These are phyloP conservation scores for Wickerhamomyces tratensis DNA, from an alignment of 805 yeast genomes.

Conservation along the genomic window DNA sequence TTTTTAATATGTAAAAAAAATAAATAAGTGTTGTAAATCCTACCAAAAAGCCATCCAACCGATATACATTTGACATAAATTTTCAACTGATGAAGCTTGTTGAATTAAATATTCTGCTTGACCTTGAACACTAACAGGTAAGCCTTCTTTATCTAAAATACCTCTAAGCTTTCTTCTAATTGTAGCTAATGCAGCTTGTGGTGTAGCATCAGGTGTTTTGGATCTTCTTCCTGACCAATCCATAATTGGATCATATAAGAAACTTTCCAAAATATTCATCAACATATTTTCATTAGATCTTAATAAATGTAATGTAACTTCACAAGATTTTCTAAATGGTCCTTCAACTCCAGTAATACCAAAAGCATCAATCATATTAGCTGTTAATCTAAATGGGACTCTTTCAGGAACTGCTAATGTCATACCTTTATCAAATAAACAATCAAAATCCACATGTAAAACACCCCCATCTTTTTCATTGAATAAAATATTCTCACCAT, in stretches of 20 bases:
- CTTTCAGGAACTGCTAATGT: conserved; percentile 80
- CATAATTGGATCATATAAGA: conserved; percentile 84
- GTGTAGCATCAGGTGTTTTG: conserved; percentile 25
- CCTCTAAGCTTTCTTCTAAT: conserved; percentile 81
- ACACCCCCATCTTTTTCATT: conserved; percentile 68
- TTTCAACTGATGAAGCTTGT: conserved; percentile 65
- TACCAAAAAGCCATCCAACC: conserved; percentile 85
- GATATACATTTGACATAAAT: conserved; percentile 76
- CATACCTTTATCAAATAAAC: conserved; percentile 77
- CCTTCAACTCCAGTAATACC: conserved; percentile 91
- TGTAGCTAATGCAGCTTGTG: conserved; percentile 61
- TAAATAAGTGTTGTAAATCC: too few relatives aligned
- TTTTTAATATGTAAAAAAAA: too few relatives aligned
- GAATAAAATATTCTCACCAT: conserved; percentile 82
- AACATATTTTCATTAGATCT: conserved; percentile 74
- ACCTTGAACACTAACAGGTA: conserved; percentile 84
- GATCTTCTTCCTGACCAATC: conserved; percentile 52
- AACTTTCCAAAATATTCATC: conserved; percentile 87
- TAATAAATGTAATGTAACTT: conserved; percentile 65
- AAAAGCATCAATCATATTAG: conserved; percentile 79
- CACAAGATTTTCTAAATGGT: conserved; percentile 74
- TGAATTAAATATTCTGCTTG: conserved; percentile 86
- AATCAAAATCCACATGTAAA: conserved; percentile 93
- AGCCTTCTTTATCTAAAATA: conserved; percentile 67
- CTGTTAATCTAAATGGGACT: conserved; percentile 90